Evolutionary conservation across 768 basidiomycete species (phyloP), one percentile per base, ranked within the genome.

Genomic region (Pisolithus marmoratus): DNA sequence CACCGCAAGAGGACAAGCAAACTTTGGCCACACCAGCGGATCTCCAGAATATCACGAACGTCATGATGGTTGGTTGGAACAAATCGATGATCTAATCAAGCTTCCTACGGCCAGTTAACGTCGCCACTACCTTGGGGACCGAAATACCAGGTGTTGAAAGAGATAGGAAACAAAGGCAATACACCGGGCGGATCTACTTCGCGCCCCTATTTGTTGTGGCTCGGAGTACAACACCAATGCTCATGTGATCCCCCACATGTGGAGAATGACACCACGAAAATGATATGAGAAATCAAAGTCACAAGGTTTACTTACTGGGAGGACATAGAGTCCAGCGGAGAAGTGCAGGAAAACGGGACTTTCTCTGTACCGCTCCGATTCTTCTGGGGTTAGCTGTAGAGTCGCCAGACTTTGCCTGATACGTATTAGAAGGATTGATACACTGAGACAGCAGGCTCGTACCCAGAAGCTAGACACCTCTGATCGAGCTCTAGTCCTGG

Each of bases 391-490:
- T n/a, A 97, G 78, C 56, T 88, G 85, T 37, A 94, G 72, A 63
- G 77, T 86, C 2, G 81, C 88, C n/a, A 93, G 60, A 51, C 77
- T 80, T 69, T 96, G 94, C 3, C 93, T 95, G 45, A 48, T 40
- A 22, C 31, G 50, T 27, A 48, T 24, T 15, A 14, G 26, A 8
- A 2, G 12, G 7, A 19, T 2, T 27, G 29, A 20, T 22, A 22
- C 17, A 40, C 14, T 12, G 12, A 14, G 6, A n/a, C 20, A 24
- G 34, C 40, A 34, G 51, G 38, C 36, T 19, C 76, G 63, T 56
- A 93, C 93, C 94, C 94, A 19, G 90, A 94, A 2, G 94, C 90
- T 8, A 84, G 68, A 55, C 84, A 84, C 22, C 67, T 71, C 2
- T 70, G 63, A 15, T 74, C 70, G 37, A 87, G 61, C 12, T 71